phyloP scores from a whole-genome alignment of 768 basidiomycete genomes.

The Amanita molliuscula region DNA sequence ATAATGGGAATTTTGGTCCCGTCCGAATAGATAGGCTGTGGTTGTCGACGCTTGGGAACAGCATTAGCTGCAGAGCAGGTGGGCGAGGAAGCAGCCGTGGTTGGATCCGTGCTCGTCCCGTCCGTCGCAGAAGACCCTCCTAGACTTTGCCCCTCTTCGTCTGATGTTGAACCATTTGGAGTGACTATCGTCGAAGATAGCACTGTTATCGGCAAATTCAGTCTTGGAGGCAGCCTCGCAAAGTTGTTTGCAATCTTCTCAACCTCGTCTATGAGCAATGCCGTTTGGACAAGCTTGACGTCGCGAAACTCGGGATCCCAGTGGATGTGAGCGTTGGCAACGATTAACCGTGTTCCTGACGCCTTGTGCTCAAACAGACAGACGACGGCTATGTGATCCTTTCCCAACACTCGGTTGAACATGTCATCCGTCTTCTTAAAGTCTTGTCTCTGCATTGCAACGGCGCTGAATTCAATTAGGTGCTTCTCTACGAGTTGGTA shows the following conservation, averaged over 20 bases:
- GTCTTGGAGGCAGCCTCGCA: slow-evolving; percentile 65
- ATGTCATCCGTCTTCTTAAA: slow-evolving; percentile 98
- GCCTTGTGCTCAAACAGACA: slow-evolving; percentile 78
- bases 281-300: slow-evolving; percentile 96
- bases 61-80: background rate
- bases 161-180: slow-evolving; percentile 8
- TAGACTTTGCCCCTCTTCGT: slow-evolving; percentile 4
- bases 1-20: slow-evolving; percentile 85
- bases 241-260: slow-evolving; percentile 84
- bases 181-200: slow-evolving; percentile 11
- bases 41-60: slow-evolving; percentile 17
- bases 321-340: slow-evolving; percentile 85
- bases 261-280: slow-evolving; percentile 84
- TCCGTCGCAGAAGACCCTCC: background rate
- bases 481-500: slow-evolving; percentile 92
- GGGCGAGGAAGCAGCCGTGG: slow-evolving; percentile 1
- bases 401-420: slow-evolving; percentile 96
- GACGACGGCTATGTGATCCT: slow-evolving; percentile 88
- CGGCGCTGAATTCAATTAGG: slow-evolving; percentile 84
- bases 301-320: slow-evolving; percentile 92
- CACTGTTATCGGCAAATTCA: slow-evolving; percentile 17
- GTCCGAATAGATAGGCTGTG: slow-evolving; percentile 67
- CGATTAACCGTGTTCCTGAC: slow-evolving; percentile 80
- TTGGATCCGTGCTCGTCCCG: background rate
- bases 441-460: slow-evolving; percentile 88